phyloP scores from a whole-genome alignment of 176 grass and related monocot species.

The Carex cristatella region DNA sequence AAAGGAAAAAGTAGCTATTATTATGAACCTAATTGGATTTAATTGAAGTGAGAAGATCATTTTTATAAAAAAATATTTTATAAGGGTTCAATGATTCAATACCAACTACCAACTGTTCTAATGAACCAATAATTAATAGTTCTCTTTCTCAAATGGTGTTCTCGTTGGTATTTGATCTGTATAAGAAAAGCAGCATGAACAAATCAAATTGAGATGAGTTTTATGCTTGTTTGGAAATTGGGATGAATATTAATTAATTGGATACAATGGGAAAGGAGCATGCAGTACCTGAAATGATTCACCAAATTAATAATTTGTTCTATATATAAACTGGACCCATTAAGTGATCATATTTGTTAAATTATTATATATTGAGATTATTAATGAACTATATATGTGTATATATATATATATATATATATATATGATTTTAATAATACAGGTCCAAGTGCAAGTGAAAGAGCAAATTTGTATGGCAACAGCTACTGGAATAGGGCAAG shows the following conservation, averaged over 20 bases:
- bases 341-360: not conserved
- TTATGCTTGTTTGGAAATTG: not conserved
- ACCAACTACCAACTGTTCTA: not conserved
- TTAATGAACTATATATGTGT: too few relatives aligned
- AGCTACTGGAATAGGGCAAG: slow-evolving; percentile 10
- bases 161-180: not conserved
- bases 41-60: not conserved
- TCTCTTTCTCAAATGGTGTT: not conserved
- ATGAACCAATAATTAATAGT: not conserved
- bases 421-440: not conserved
- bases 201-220: not conserved
- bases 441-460: slow-evolving; percentile 6
- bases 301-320: not conserved
- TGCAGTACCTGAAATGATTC: not conserved
- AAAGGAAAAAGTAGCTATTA: not conserved
- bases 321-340: not conserved
- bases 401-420: too few relatives aligned
- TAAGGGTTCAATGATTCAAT: not conserved
- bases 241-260: not conserved
- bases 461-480: slow-evolving; percentile 5
- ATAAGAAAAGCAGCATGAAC: not conserved
- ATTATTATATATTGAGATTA: not conserved
- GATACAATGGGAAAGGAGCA: not conserved
- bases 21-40: not conserved
- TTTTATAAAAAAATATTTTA: not conserved